Evolutionary conservation across 495 filamentous ascomycete genomes (phyloP).

Genomic region (Annulohypoxylon moriforme): DNA sequence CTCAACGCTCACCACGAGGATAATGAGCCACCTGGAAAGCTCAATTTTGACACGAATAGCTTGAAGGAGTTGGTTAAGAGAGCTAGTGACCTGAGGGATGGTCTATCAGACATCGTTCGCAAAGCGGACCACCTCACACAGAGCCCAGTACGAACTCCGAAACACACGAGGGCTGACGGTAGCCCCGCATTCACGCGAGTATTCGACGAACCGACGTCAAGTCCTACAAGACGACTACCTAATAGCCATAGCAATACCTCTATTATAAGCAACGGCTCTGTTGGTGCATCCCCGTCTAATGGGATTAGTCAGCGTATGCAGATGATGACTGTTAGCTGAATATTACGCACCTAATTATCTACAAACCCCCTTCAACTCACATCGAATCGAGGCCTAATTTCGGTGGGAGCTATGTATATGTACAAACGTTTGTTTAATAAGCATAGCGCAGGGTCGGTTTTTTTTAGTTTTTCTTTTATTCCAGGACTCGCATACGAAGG

Average conservation of each 20-base stretch:
- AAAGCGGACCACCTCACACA: constrained; percentile 79
- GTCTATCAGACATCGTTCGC: constrained; percentile 79
- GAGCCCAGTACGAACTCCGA: constrained; percentile 66
- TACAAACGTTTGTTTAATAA: constrained; percentile 46
- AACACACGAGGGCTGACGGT: constrained; percentile 58
- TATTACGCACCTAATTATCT: background rate
- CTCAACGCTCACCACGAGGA: constrained; percentile 54
- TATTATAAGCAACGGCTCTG: constrained; percentile 59
- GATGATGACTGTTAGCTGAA: constrained; percentile 73
- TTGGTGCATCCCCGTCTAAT: constrained; percentile 60
- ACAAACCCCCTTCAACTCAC: background rate
- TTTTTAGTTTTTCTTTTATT: constrained; percentile 24
- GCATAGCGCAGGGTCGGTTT: constrained; percentile 46
- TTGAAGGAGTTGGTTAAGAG: constrained; percentile 87
- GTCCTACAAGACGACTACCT: constrained; percentile 58
- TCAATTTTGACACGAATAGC: constrained; percentile 92
- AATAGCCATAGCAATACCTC: constrained; percentile 64
- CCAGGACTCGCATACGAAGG: constrained; percentile 23
- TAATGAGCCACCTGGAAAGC: constrained; percentile 71
- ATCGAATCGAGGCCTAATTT: constrained; percentile 22
- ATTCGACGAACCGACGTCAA: constrained; percentile 67
- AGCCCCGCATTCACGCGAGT: constrained; percentile 72
- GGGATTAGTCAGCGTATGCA: constrained; percentile 69
- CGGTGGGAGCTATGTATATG: constrained; percentile 47
- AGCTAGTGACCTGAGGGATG: constrained; percentile 78